phyloP scores from a whole-genome alignment of 805 yeast species.

The Spathaspora hagerdaliae region DNA sequence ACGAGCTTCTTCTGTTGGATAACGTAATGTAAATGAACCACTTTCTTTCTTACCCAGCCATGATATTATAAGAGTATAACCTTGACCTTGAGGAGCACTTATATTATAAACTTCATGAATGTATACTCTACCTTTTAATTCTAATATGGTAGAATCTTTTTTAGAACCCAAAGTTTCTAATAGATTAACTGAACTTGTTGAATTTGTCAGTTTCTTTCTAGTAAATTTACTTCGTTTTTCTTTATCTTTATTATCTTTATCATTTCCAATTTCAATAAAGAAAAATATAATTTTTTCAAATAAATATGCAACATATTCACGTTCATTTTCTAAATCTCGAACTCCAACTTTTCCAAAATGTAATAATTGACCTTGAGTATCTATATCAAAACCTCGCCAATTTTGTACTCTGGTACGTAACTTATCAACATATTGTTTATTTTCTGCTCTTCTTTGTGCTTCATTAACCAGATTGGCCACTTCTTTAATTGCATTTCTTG shows the following conservation, averaged over 20 bases:
- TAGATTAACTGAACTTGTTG: conserved; percentile 37
- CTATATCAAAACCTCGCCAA: conserved; percentile 86
- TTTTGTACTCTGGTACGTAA: conserved; percentile 73
- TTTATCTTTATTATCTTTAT: conserved; percentile 17
- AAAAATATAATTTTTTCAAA: conserved; percentile 66
- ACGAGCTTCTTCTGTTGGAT: conserved; percentile 78
- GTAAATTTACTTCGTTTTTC: conserved; percentile 38
- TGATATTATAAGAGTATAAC: conserved; percentile 59
- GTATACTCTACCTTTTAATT: conserved; percentile 78
- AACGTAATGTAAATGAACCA: conserved; percentile 79
- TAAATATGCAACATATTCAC: conserved; percentile 84
- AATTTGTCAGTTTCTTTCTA: conserved; percentile 46
- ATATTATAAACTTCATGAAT: conserved; percentile 56
- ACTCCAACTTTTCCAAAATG: conserved; percentile 70
- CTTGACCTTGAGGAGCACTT: conserved; percentile 29
- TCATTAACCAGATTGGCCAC: conserved; percentile 89
- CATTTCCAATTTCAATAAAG: conserved; percentile 27
- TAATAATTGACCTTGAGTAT: conserved; percentile 80
- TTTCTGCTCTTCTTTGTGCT: conserved; percentile 89
- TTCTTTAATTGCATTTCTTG: conserved; percentile 70
- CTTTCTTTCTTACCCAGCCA: conserved; percentile 88
- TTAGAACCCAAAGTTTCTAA: conserved; percentile 30
- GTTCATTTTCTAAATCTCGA: conserved; percentile 66
- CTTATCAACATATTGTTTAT: conserved; percentile 64
- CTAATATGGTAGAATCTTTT: conserved; percentile 32